A percentile compares a stretch with the other conserved stretches of the same genome.
Conservation (phyloP, 768 basidiomycete species). For the Amanita fuliginea region DNA sequence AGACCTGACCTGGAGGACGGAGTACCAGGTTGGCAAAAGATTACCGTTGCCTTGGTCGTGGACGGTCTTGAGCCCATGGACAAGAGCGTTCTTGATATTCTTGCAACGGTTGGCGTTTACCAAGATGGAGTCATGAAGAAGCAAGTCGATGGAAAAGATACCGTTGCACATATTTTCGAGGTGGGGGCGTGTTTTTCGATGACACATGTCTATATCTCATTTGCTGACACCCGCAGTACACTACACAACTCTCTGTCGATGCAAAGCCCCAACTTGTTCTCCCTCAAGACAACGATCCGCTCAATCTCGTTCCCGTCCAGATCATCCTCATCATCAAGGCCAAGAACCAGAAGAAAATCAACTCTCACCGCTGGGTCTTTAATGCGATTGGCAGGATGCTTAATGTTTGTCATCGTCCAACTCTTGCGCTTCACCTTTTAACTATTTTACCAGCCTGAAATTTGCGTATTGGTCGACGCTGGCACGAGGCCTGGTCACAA, state of each 20-base stretch:
- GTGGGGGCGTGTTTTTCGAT: slow-evolving; percentile 23
- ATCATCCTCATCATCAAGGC: slow-evolving; percentile 88
- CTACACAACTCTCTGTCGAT: slow-evolving; percentile 91
- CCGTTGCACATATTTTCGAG: slow-evolving; percentile 93
- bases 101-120: slow-evolving; percentile 86
- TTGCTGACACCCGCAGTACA: slow-evolving; percentile 50
- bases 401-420: slow-evolving; percentile 31
- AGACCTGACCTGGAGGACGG: slow-evolving; percentile 73
- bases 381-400: slow-evolving; percentile 83
- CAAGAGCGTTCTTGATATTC: slow-evolving; percentile 82
- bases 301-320: slow-evolving; percentile 88
- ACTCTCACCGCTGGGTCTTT: slow-evolving; percentile 93
- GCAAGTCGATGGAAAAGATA: slow-evolving; percentile 78
- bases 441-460: slow-evolving; percentile 54
- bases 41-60: slow-evolving; percentile 81
- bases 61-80: slow-evolving; percentile 95
- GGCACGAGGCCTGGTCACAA: slow-evolving; percentile 96
- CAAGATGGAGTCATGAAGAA: slow-evolving; percentile 96
- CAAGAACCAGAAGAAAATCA: slow-evolving; percentile 94
- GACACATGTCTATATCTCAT: neutral
- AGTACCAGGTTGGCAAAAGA: slow-evolving; percentile 81
- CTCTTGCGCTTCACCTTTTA: neutral
- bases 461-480: slow-evolving; percentile 87
- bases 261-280: slow-evolving; percentile 83
- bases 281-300: slow-evolving; percentile 80